These are phyloP conservation scores for Sugiyamaella neomexicana DNA, from an alignment of 1,139 yeast genomes.

Conservation along the genomic window DNA sequence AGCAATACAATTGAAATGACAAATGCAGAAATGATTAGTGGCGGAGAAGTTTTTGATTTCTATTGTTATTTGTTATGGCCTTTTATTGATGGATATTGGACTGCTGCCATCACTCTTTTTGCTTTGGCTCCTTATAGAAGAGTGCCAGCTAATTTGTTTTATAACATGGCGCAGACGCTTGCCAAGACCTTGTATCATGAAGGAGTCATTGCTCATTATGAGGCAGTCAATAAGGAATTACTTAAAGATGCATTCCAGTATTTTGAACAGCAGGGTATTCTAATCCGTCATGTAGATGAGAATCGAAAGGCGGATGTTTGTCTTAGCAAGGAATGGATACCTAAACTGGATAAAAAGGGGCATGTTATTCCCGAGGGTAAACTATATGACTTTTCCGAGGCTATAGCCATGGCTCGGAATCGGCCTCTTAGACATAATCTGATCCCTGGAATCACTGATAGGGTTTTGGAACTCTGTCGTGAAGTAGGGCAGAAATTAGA, in stretches of 20 bases:
- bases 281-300: conserved; percentile 27
- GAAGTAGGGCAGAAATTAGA: conserved; percentile 9
- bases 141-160: conserved; percentile 36
- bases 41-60: conserved; percentile 44
- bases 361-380: conserved; percentile 33
- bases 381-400: conserved; percentile 36
- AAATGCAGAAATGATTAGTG: conserved; percentile 33
- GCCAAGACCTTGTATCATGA: conserved; percentile 47
- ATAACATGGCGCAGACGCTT: conserved; percentile 40
- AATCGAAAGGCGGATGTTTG: conserved; percentile 20
- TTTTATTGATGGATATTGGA: conserved; percentile 48
- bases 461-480: conserved; percentile 27
- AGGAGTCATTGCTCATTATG: conserved; percentile 45
- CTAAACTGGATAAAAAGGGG: conserved; percentile 22
- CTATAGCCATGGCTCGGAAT: conserved; percentile 37
- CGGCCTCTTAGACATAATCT: conserved; percentile 31
- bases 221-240: conserved; percentile 46
- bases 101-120: conserved; percentile 42
- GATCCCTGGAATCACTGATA: conserved; percentile 27
- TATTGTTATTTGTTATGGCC: conserved; percentile 48
- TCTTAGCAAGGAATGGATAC: conserved; percentile 30
- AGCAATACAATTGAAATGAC: conserved; percentile 34
- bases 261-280: conserved; percentile 40
- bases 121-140: conserved; percentile 32
- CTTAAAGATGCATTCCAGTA: conserved; percentile 42